Evolutionary conservation across 1,139 yeast genomes (phyloP).

Genomic region (Saccharomyces hybrid): DNA sequence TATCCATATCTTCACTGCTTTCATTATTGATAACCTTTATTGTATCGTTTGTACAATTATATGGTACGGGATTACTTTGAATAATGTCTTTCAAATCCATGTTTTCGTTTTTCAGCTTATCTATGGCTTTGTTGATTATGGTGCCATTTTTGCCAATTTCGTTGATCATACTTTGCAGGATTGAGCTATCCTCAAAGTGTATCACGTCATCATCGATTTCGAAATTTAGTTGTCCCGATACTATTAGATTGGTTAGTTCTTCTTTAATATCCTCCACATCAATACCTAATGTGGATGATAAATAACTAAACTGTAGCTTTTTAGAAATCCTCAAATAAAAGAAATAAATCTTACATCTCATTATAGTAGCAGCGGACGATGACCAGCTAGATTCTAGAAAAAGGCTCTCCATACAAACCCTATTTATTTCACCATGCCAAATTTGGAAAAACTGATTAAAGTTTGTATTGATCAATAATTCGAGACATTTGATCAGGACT

Average conservation of each 20-base stretch:
- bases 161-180: conserved; percentile 8
- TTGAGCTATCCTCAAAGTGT: conserved; percentile 9
- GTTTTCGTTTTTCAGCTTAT: conserved; percentile 6
- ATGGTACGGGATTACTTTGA: background rate
- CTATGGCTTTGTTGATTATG: conserved; percentile 6
- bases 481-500: conserved; percentile 12
- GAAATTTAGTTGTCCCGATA: conserved; percentile 18
- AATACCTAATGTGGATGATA: conserved; percentile 22
- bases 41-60: background rate
- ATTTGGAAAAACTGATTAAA: conserved; percentile 20
- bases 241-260: conserved; percentile 17
- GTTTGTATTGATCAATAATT: conserved; percentile 19
- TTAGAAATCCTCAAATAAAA: conserved; percentile 26
- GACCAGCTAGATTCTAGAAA: conserved; percentile 21
- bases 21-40: background rate
- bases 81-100: conserved; percentile 6
- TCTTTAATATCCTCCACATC: conserved; percentile 12
- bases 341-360: conserved; percentile 25
- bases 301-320: conserved; percentile 19
- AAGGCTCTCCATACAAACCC: conserved; percentile 13
- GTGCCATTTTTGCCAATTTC: conserved; percentile 11
- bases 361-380: conserved; percentile 12
- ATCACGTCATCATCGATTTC: conserved; percentile 18
- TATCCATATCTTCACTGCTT: conserved; percentile 10
- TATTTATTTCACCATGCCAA: conserved; percentile 19